Base-by-base conservation (phyloP, 805 yeast genomes). In the Candida alai region DNA sequence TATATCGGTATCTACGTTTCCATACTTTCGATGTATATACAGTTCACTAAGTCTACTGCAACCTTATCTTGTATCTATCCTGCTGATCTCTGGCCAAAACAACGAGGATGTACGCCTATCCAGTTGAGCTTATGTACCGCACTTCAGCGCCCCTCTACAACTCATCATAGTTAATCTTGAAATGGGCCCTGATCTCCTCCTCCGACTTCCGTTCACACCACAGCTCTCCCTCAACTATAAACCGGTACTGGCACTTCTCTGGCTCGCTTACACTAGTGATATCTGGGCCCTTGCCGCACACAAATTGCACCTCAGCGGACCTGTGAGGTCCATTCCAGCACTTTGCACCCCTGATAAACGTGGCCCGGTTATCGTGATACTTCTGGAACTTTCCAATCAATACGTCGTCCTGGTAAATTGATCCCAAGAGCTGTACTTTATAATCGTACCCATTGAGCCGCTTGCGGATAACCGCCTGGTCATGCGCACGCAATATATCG, bases 271-370 rank as follows among this genome's bases (percentile, higher is more conserved):
- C 95, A 3, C 76, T 55, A n/a, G 81, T 36, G 16, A 87, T 55
- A 36, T 69, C 64, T 30, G 72, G 63, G 3, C 63, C 58, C 2
- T 68, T 59, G 0, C 94, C 94, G 60, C 98, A 93, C 12, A 65
- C 62, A 35, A 89, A 51, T 15, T 65, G 64, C 2, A 85, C 80
- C 7, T 55, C 60, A 1, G 86, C 89, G 21, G 81, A 73, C 55
- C 98, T 76, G 19, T 64, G 55, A 4, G 97, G 97, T 0, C 98
- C 98, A 54, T 88, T 85, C 96, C 97, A 90, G 58, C 98, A 93
- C 51, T 70, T 74, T 26, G 78, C 79, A 14, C 98, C 98, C 13
- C 65, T 51, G 4, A 56, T 63, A 51, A 68, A 93, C 20, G 62
- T 61, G 47, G 58, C 30, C 47, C 55, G 34, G 41, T 60, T 40